These are phyloP conservation scores for Eremothecium coryli DNA, from an alignment of 1,139 yeast genomes.

Conservation along the genomic window DNA sequence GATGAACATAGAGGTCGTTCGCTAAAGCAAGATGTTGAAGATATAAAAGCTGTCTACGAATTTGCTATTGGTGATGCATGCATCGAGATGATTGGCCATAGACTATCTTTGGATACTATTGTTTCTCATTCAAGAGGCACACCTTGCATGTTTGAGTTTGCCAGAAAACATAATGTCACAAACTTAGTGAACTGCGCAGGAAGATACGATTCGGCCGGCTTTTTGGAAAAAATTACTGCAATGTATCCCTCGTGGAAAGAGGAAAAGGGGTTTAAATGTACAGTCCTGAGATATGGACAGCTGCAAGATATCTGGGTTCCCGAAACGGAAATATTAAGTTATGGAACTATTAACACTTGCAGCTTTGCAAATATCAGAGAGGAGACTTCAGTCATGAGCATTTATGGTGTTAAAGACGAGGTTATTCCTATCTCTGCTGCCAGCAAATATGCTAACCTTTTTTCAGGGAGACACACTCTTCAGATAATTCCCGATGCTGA, in stretches of 20 bases:
- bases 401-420: constrained; percentile 63
- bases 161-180: constrained; percentile 42
- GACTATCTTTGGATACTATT: constrained; percentile 43
- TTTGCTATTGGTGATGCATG: constrained; percentile 34
- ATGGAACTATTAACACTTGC: constrained; percentile 44
- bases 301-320: constrained; percentile 37
- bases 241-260: constrained; percentile 30
- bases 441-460: constrained; percentile 45
- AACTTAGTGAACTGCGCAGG: constrained; percentile 65
- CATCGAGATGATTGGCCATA: constrained; percentile 17
- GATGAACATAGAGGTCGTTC: constrained; percentile 43
- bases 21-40: constrained; percentile 56
- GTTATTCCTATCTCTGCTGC: constrained; percentile 61
- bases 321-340: constrained; percentile 43
- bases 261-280: constrained; percentile 34
- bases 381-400: constrained; percentile 48
- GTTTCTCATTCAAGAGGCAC: constrained; percentile 77
- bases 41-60: constrained; percentile 47
- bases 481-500: constrained; percentile 60
- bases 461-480: constrained; percentile 51
- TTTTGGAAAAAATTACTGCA: constrained; percentile 26
- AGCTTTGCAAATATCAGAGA: constrained; percentile 37
- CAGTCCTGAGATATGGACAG: constrained; percentile 45
- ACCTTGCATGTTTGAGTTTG: constrained; percentile 69
- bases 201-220: constrained; percentile 41